Evolutionary conservation across 139 green algal species (phyloP), one percentile per base, ranked within the genome.

Genomic region (Chlamydomonas schloesseri): DNA sequence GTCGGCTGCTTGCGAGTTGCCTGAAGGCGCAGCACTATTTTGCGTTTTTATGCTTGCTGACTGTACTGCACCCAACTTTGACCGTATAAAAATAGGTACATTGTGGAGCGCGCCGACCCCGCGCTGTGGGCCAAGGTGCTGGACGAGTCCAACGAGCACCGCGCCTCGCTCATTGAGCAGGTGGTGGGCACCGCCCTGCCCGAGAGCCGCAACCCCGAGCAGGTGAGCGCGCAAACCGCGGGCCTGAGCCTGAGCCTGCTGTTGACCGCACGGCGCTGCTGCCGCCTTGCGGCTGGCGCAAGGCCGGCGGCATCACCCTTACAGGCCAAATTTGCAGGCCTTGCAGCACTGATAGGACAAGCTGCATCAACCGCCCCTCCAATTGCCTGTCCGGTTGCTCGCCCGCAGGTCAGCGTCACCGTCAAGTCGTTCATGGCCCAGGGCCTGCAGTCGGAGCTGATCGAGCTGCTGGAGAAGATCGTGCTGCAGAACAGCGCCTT

Each of bases 391-490:
- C 50, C 14, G n/a, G n/a, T 65, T 3, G 14, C 15, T 47, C 28
- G 5, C 29, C 69, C 26, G 23, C 73, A 88, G 74, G 98, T 99
- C 74, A 97, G 92, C 34, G 95, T 98, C 53, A 97, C 97, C 15
- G 98, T 99, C 73, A 99, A 99, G 94, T 94, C 97, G 31, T 99
- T 99, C 96, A 99, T 99, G 97, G 93, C 93, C 47, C 95, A 95
- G 36, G 96, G 98, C 86, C 93, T 99, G 92, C 97, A 98, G 87
- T 82, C 94, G 29, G 97, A 99, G 94, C 95, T 99, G 31, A 99
- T 99, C 65, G 98, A 99, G 93, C 94, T 99, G 88, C 95, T 99
- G 86, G 98, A 99, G 94, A 99, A 99, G 97, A 99, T 99, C 84
- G 98, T 99, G 86, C 95, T 99, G 70, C 97, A 99, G 92, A 98